phyloP scores from a whole-genome alignment of 2,329 filamentous ascomycete genomes.

The Alternaria burnsii region DNA sequence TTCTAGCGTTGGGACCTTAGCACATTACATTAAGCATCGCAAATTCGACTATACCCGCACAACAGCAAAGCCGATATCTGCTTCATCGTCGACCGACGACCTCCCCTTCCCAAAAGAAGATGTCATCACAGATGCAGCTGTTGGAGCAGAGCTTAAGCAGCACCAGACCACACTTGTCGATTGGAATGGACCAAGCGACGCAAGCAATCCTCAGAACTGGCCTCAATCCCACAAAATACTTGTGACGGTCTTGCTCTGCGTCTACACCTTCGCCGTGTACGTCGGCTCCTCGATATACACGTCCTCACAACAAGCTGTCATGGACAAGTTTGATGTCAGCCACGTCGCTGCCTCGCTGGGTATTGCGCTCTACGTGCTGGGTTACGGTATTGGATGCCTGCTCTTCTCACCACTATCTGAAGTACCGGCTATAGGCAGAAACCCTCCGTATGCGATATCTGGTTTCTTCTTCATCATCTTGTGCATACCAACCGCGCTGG shows the following conservation, averaged over 20 bases:
- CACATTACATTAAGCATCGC: slow-evolving; percentile 30
- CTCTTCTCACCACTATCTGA: slow-evolving; percentile 73
- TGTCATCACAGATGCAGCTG: slow-evolving; percentile 16
- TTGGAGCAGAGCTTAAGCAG: slow-evolving; percentile 29
- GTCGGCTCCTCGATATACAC: slow-evolving; percentile 62
- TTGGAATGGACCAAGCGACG: slow-evolving; percentile 51
- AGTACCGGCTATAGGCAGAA: slow-evolving; percentile 71
- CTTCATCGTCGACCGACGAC: slow-evolving; percentile 32
- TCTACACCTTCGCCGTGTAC: slow-evolving; percentile 69
- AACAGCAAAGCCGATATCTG: slow-evolving; percentile 23
- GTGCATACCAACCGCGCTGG: slow-evolving; percentile 69
- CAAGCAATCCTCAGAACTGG: slow-evolving; percentile 51
- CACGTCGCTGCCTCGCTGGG: slow-evolving; percentile 63
- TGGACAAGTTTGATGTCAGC: slow-evolving; percentile 61
- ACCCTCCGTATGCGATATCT: slow-evolving; percentile 71
- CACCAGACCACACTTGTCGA: slow-evolving; percentile 46
- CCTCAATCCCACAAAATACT: slow-evolving; percentile 40
- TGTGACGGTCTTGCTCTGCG: slow-evolving; percentile 45
- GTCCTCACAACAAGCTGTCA: slow-evolving; percentile 55
- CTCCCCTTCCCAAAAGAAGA: slow-evolving; percentile 14
- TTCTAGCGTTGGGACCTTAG: slow-evolving; percentile 26
- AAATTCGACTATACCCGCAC: slow-evolving; percentile 32
- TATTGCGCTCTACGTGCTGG: slow-evolving; percentile 69
- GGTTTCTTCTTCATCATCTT: slow-evolving; percentile 74
- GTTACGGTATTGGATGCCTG: slow-evolving; percentile 67